Base-by-base conservation (phyloP, 176 grass and related monocot species). In the Ensete glaucum region DNA sequence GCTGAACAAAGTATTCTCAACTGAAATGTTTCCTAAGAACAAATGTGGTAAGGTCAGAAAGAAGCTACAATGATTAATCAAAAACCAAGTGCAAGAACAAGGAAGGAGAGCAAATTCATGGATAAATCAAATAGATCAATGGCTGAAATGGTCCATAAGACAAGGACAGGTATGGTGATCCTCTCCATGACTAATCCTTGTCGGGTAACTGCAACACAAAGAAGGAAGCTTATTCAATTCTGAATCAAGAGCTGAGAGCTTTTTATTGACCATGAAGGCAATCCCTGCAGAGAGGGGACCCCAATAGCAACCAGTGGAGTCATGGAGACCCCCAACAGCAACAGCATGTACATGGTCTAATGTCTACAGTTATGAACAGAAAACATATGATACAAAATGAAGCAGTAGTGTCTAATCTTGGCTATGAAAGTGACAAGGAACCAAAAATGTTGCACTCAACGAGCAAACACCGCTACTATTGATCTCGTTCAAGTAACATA, bases 371-470 rank as follows among this genome's bases (percentile, higher is more conserved):
- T 49, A 3, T 68, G 22, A 13, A 48, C 65, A 49, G 24, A 34
- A 66, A 66, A 19, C 9, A 19, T 26, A 66, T 13, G 25, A 24
- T 11, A 66, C 63, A 66, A 12, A 22, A 66, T 24, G 11, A 43
- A 50, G 49, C 26, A 48, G 26, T 60, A 27, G 73, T 75, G 73
- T 76, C 29, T 50, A 51, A 21, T 63, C 56, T 50, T 76, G 56
- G 34, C 19, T 11, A 52, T 62, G 43, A 22, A 76, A 51, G 58
- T 50, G 74, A 76, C 17, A 50, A 64, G 59, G 43, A 52, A 76
- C 64, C 48, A 64, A 64, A 64, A 62, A 55, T 76, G 73, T 76
- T 56, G 12, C 55, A 62, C 25, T 60, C 57, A 50, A 16, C 20
- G 9, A 50, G 19, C 17, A 55, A n/a, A 55, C 52, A 56, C 27